These are phyloP conservation scores for Lavandula angustifolia DNA, from an alignment of 257 asterid genomes.

Conservation along the genomic window DNA sequence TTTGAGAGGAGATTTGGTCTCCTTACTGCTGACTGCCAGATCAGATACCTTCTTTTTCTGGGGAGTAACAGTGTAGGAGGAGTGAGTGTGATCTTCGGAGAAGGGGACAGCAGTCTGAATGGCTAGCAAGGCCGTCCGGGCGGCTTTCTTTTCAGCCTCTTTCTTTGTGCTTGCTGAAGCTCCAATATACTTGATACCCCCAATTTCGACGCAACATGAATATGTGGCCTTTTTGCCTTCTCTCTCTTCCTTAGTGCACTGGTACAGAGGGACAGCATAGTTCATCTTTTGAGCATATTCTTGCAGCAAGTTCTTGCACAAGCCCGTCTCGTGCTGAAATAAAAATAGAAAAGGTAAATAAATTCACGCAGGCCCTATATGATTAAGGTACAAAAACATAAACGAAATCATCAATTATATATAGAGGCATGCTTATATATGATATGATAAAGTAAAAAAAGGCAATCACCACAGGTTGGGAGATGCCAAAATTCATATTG, in stretches of 20 bases:
- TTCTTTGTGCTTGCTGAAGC: conserved; percentile 79
- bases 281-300: conserved; percentile 97
- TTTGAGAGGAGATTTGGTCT: conserved; percentile 58
- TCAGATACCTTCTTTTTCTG: conserved; percentile 57
- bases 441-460: conserved; percentile 7
- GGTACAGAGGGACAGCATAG: conserved; percentile 73
- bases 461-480: conserved; percentile 77
- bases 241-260: conserved; percentile 51
- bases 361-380: conserved; percentile 4
- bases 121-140: conserved; percentile 89
- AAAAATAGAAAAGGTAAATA: background rate
- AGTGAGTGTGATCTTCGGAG: conserved; percentile 37
- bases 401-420: background rate
- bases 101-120: conserved; percentile 56
- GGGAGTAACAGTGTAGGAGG: conserved; percentile 74
- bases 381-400: background rate
- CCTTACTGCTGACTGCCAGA: conserved; percentile 50
- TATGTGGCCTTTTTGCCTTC: conserved; percentile 42
- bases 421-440: background rate
- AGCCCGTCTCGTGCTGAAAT: conserved; percentile 90
- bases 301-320: conserved; percentile 91
- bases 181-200: conserved; percentile 78
- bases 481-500: conserved; percentile 49
- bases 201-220: conserved; percentile 72
- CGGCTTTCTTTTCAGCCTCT: conserved; percentile 95